Evolutionary conservation across 352 stramenopile species (phyloP).

Genomic region (Phytophthora citrophthora): DNA sequence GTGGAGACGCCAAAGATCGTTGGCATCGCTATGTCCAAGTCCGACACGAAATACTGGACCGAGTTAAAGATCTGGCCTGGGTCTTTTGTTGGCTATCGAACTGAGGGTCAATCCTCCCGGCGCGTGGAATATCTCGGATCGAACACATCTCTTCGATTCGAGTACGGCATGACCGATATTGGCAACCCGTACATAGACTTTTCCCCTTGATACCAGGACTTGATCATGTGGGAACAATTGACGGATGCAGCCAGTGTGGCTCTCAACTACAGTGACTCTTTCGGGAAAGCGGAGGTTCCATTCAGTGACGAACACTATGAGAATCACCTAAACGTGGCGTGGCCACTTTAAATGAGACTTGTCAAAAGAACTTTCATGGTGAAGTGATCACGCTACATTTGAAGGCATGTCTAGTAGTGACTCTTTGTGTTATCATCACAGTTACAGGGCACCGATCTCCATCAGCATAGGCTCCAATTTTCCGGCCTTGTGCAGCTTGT

Average conservation of each 20-base stretch:
- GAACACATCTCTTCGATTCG: slow-evolving; percentile 9
- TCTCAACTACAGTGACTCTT: slow-evolving; percentile 5
- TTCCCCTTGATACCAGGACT: background rate
- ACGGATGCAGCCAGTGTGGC: slow-evolving; percentile 5
- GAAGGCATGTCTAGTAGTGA: no score
- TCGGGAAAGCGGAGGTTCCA: background rate
- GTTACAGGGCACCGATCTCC: background rate
- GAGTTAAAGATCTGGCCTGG: no score
- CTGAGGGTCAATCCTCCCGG: no score
- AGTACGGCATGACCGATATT: background rate
- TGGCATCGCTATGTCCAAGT: slow-evolving; percentile 7
- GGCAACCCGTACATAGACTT: background rate
- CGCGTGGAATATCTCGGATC: background rate
- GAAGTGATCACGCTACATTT: no score
- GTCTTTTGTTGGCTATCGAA: background rate
- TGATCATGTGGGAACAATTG: slow-evolving; percentile 23
- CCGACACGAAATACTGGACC: slow-evolving; percentile 2
- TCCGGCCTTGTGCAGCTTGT: no score
- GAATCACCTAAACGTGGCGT: background rate
- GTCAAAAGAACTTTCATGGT: no score
- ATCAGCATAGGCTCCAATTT: no score
- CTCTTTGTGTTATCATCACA: no score
- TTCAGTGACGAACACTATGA: slow-evolving; percentile 7
- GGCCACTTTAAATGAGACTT: background rate
- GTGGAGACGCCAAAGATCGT: background rate